These are phyloP conservation scores for Nephelium lappaceum DNA, from an alignment of 345 rosid genomes.

Conservation along the genomic window DNA sequence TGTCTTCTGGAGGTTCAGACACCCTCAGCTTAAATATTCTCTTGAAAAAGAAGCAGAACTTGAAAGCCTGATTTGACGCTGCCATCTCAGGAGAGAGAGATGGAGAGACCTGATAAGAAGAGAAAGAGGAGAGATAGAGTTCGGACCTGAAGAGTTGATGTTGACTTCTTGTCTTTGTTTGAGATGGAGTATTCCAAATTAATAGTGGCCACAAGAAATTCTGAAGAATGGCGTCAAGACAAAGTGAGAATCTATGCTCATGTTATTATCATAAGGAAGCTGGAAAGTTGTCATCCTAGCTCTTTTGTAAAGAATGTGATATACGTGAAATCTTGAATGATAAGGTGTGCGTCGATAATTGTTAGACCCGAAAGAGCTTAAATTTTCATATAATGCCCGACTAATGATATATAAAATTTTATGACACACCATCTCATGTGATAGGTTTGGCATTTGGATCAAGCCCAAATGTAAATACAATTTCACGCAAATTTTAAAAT, in stretches of 20 bases:
- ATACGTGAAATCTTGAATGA: not conserved
- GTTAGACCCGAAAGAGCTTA: too few relatives aligned
- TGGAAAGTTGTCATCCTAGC: slow-evolving; percentile 6
- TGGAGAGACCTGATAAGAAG: not conserved
- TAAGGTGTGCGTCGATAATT: not conserved
- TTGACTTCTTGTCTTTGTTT: not conserved
- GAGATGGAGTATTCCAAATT: not conserved
- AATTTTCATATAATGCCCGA: too few relatives aligned
- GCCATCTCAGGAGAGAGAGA: not conserved
- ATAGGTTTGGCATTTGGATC: too few relatives aligned
- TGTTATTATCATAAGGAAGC: slow-evolving; percentile 26
- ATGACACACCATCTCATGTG: too few relatives aligned
- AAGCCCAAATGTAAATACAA: too few relatives aligned
- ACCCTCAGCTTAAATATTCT: slow-evolving; percentile 47
- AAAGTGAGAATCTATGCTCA: slow-evolving; percentile 43
- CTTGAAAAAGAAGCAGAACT: slow-evolving; percentile 52
- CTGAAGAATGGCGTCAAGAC: slow-evolving; percentile 29
- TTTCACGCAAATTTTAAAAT: too few relatives aligned
- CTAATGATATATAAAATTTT: too few relatives aligned
- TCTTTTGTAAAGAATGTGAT: not conserved
- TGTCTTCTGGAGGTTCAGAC: slow-evolving; percentile 47
- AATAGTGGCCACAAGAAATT: not conserved
- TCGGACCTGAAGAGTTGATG: not conserved
- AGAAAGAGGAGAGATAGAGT: not conserved
- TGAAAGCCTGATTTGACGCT: slow-evolving; percentile 33